Evolutionary conservation across 2,329 filamentous ascomycete genomes (phyloP).

Genomic region (Neopestalotiopsis rosae): DNA sequence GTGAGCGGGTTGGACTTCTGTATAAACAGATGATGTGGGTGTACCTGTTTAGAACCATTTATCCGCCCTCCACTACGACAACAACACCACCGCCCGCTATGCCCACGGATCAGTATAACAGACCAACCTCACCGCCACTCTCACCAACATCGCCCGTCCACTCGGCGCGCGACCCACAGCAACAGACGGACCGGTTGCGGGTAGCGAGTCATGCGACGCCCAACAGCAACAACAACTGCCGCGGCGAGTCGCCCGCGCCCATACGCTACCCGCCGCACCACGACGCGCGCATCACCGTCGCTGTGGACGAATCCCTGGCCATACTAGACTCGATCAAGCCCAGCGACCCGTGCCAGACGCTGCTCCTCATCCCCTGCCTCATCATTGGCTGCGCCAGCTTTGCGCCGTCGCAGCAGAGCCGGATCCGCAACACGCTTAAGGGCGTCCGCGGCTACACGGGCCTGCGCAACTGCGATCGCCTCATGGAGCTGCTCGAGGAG

Average conservation of each 20-base stretch:
- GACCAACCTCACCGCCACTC: conserved; percentile 24
- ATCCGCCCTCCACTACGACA: conserved; percentile 50
- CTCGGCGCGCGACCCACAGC: conserved; percentile 19
- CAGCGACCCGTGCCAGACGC: conserved; percentile 62
- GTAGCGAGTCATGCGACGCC: conserved; percentile 23
- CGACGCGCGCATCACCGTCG: conserved; percentile 56
- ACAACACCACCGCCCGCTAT: conserved; percentile 21
- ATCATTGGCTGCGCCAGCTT: conserved; percentile 67
- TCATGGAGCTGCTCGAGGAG: conserved; percentile 58
- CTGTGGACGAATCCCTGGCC: conserved; percentile 61
- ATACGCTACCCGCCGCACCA: conserved; percentile 53
- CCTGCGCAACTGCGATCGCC: conserved; percentile 61
- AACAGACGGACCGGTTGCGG: conserved; percentile 30
- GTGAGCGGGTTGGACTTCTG: conserved; percentile 60
- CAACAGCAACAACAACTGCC: conserved; percentile 19
- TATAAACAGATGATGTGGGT: conserved; percentile 73
- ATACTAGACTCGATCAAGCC: conserved; percentile 62
- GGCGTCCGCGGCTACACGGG: conserved; percentile 64
- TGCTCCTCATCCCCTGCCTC: conserved; percentile 65
- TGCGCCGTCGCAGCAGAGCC: conserved; percentile 54
- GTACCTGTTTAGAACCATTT: conserved; percentile 66
- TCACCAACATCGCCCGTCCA: conserved; percentile 27
- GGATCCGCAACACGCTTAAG: conserved; percentile 54
- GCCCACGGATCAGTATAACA: conserved; percentile 19
- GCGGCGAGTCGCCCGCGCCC: conserved; percentile 50